Conservation (phyloP, 2,329 filamentous ascomycete species). For the Whalleya microplaca region DNA sequence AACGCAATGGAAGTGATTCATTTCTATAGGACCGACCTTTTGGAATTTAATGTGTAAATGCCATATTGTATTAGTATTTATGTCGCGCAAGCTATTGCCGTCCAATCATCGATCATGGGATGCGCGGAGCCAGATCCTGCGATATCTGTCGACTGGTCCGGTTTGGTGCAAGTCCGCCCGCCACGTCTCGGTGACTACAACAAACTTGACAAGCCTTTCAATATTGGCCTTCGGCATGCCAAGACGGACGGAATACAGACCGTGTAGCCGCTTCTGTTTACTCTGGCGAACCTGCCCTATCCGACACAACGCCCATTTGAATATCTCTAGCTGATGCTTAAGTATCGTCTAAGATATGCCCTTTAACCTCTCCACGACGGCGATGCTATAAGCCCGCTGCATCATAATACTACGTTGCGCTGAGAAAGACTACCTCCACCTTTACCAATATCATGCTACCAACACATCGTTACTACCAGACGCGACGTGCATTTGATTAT, state of each 20-base stretch:
- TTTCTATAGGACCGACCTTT: background rate
- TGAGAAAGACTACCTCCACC: slow-evolving; percentile 2
- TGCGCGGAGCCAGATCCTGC: background rate
- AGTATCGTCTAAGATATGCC: background rate
- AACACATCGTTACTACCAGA: background rate
- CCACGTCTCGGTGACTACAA: slow-evolving; percentile 24
- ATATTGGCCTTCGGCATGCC: slow-evolving; percentile 15
- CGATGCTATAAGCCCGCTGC: slow-evolving; percentile 13
- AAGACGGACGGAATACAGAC: slow-evolving; percentile 22
- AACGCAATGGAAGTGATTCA: no score
- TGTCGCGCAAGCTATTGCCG: background rate
- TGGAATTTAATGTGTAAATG: background rate
- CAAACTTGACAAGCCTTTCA: slow-evolving; percentile 7
- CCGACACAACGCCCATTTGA: slow-evolving; percentile 4
- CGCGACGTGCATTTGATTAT: background rate
- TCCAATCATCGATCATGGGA: background rate
- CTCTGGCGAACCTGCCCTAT: slow-evolving; percentile 3
- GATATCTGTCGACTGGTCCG: background rate
- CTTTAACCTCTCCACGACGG: background rate
- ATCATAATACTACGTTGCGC: slow-evolving; percentile 29
- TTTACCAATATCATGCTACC: background rate
- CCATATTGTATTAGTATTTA: background rate
- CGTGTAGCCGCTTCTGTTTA: slow-evolving; percentile 10
- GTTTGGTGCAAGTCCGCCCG: slow-evolving; percentile 1
- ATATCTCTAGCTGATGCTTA: background rate